Base-by-base conservation (phyloP, 495 filamentous ascomycete species). In the Aeminium ludgeri region DNA sequence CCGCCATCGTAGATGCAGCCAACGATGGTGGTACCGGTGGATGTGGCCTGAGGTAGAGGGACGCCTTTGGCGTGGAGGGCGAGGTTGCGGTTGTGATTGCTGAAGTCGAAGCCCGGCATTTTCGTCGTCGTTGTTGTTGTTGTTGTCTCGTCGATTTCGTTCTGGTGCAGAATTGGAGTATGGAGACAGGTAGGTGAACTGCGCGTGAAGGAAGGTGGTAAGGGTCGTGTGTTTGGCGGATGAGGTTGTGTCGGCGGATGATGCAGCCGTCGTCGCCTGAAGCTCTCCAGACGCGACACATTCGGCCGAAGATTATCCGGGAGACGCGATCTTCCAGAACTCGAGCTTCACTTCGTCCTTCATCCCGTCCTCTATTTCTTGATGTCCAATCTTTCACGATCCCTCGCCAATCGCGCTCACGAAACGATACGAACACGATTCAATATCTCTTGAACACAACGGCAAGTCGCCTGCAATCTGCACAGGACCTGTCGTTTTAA, bases 81-180 rank as follows among this genome's bases (percentile, higher is more conserved):
- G 55, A 76, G 74, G 73, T 99, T 99, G 66, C 91, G 84, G 68
- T 92, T 86, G 73, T 94, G 83, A 70, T 96, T 96, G 56, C 83
- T 86, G 70, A 99, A 99, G 67, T 96, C 89, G 72, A 99, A 95
- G 69, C 91, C 91, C 48, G 81, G 76, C 91, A 99, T 97, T 51
- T 53, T 74, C 65, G 61, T 51, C 49, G 55, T 49, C 55, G 31
- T 37, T 8, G 23, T 25, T 25, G n/a, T n/a, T 41, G 36, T 32
- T 10, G n/a, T 6, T 34, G 16, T 10, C 13, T 10, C 16, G 34
- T 8, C 23, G 23, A 25, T 4, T 8, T 25, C 4, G 23, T 25
- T 25, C 23, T 25, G 8, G 23, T 25, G 3, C 4, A 25, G 23
- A 25, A 4, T 25, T 8, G 4, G 23, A 8, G 23, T 4, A 25